Evolutionary conservation across 768 basidiomycete genomes (phyloP).

Genomic region (Mycena galopus): DNA sequence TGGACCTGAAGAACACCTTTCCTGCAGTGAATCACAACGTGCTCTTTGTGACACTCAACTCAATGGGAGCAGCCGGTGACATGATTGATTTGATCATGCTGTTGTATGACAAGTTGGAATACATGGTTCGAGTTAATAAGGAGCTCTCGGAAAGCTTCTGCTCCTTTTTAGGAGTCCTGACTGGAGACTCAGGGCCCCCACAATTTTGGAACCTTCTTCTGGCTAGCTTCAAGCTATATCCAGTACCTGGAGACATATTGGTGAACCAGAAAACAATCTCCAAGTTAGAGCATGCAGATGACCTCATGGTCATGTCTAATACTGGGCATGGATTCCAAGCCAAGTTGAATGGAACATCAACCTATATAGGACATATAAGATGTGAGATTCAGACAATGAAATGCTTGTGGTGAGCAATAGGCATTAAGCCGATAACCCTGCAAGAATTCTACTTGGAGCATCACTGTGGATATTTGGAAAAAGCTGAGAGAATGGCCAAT

Average conservation of each 20-base stretch:
- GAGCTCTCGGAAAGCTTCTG: neutral
- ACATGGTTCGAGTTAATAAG: no score
- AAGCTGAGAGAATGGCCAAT: no score
- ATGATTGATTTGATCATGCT: no score
- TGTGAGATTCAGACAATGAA: constrained; percentile 5
- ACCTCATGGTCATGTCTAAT: constrained; percentile 38
- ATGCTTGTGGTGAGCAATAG: neutral
- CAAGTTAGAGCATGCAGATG: constrained; percentile 23
- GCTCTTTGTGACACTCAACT: neutral
- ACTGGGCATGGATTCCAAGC: constrained; percentile 29
- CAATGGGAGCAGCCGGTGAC: no score
- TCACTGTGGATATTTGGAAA: no score
- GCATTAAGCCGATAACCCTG: neutral
- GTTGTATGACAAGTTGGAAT: no score
- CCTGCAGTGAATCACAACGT: constrained; percentile 2
- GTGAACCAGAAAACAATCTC: constrained; percentile 30
- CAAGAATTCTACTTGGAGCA: neutral
- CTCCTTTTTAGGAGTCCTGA: neutral
- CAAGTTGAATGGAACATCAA: no score
- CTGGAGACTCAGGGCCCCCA: neutral
- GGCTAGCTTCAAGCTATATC: constrained; percentile 4
- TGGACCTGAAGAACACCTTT: neutral
- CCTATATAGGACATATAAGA: neutral
- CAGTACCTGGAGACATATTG: constrained; percentile 33
- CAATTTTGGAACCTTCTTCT: neutral